Evolutionary conservation across 192 early-diverging fungal species (phyloP).

Genomic region (Podila epicladia): DNA sequence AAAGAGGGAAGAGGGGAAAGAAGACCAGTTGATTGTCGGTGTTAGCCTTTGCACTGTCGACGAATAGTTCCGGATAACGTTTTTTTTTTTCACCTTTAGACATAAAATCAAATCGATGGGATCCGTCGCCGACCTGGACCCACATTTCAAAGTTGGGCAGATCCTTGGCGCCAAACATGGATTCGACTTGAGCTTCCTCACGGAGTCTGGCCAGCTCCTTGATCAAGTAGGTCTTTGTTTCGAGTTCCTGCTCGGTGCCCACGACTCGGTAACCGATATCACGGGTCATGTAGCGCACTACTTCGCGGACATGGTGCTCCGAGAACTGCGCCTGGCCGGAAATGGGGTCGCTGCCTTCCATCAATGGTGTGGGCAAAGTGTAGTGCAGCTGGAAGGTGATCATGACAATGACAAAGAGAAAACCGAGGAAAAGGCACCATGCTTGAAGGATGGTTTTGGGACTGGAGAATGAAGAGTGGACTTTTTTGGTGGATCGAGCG

Average conservation of each 20-base stretch:
- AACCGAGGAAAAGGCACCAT: conserved; percentile 24
- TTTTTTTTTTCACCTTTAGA: conserved; percentile 65
- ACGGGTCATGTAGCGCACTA: conserved; percentile 56
- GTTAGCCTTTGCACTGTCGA: no score
- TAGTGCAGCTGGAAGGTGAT: conserved; percentile 31
- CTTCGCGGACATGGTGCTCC: conserved; percentile 61
- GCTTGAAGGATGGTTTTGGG: conserved; percentile 19
- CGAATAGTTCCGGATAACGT: no score
- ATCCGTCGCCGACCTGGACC: conserved; percentile 69
- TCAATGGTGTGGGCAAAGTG: conserved; percentile 29
- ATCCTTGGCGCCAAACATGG: conserved; percentile 25
- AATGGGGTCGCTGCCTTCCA: conserved; percentile 16
- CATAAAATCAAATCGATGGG: conserved; percentile 80
- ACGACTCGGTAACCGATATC: conserved; percentile 71
- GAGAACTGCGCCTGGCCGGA: conserved; percentile 59
- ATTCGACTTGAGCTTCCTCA: conserved; percentile 54
- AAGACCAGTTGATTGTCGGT: no score
- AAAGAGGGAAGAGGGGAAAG: no score
- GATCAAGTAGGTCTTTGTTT: conserved; percentile 18
- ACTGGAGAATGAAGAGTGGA: conserved; percentile 29
- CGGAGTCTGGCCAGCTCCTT: conserved; percentile 18
- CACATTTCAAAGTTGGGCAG: conserved; percentile 67
- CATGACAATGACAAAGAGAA: conserved; percentile 12
- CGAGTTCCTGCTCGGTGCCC: conserved; percentile 56
- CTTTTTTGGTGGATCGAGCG: conserved; percentile 8